Conservation (phyloP, 768 basidiomycete genomes). For the Rhodotorula kratochvilovae region DNA sequence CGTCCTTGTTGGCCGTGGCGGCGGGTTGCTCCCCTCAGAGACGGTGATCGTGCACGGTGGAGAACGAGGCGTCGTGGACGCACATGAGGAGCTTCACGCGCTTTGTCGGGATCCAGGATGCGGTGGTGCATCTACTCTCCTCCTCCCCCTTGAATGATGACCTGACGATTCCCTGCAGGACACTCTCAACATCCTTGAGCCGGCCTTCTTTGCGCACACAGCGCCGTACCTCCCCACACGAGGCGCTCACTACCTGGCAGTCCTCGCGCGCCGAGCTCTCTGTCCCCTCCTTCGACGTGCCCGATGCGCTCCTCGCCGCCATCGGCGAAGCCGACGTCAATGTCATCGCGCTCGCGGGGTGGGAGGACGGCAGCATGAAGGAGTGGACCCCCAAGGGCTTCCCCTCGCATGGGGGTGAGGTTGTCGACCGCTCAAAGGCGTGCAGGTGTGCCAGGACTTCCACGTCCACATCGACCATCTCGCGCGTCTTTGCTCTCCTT, state of each 20-base stretch:
- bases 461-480: not conserved
- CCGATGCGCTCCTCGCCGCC: not conserved
- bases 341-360: not conserved
- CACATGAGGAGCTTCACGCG: not conserved
- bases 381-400: not conserved
- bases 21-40: not conserved
- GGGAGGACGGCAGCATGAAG: no score
- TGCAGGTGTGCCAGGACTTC: not conserved
- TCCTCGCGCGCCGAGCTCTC: not conserved
- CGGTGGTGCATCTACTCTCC: not conserved
- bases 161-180: not conserved
- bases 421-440: not conserved
- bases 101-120: not conserved
- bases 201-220: not conserved
- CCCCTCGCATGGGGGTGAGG: not conserved
- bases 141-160: not conserved
- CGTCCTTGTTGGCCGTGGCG: not conserved
- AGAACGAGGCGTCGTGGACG: not conserved
- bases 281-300: not conserved
- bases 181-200: slow-evolving; percentile 5
- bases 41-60: not conserved
- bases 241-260: not conserved
- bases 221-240: not conserved
- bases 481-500: not conserved
- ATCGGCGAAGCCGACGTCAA: not conserved